Evolutionary conservation across 2,329 filamentous ascomycete genomes (phyloP), one percentile per base, ranked within the genome.

Genomic region (Hypomyces perniciosus): DNA sequence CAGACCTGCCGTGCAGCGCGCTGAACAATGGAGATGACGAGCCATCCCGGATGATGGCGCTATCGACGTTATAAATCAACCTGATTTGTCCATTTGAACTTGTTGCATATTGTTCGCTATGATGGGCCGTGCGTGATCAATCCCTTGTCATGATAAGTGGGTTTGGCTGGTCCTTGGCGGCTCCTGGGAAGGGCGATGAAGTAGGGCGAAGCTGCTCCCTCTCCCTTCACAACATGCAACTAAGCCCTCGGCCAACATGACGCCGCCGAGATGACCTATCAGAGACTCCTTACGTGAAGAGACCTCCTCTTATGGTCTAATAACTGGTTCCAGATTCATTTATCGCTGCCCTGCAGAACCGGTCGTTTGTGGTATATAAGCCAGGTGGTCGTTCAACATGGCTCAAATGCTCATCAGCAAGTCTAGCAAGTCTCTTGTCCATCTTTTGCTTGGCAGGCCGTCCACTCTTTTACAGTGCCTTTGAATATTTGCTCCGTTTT

Each of bases 1-100:
- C 53, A 50, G 46, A 60, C 38, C 53, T 61, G 59, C 39, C 53
- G 54, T 52, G 38, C 50, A 37, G 33, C 50, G 28, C 53, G 56
- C 50, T 60, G 44, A 53, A 42, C 35, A 34, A 51, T 41, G 50
- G 53, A 57, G 40, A 44, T 20, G 20, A 31, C 45, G 33, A 40
- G 40, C 51, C 44, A 50, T 50, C 46, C 47, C 20, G 38, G 51
- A 46, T 20, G 42, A 50, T 46, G 51, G 42, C 47, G 40, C 42
- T 44, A 44, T 28, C 27, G 26, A 6, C 20, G 5, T 42, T 37
- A 44, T 52, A 45, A 48, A 52, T 52, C 45, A 52, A 48, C 30
- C 41, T 26, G 45, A 40, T 47, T 52, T 38, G 35, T 38, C 10
- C 45, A 34, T 48, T 34, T 39, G 31, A 40, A 42, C 26, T 27